These are phyloP conservation scores for Leccinum longicurvipes DNA, from an alignment of 768 basidiomycete genomes.

Conservation along the genomic window DNA sequence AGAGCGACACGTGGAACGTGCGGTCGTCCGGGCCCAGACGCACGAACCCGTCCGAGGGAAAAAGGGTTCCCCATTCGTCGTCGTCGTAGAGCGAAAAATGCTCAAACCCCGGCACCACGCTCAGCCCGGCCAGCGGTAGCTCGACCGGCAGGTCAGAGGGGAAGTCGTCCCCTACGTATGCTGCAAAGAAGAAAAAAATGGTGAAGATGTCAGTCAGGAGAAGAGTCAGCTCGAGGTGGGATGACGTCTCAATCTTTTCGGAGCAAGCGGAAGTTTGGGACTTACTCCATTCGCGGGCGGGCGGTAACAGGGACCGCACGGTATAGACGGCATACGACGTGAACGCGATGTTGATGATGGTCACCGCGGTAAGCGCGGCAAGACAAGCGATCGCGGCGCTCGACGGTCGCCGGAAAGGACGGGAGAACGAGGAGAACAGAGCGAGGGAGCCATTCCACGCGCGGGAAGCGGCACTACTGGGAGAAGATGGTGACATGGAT, in stretches of 20 bases:
- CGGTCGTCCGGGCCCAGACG: slow-evolving; percentile 33
- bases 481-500: not conserved
- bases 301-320: slow-evolving; percentile 11
- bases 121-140: slow-evolving; percentile 29
- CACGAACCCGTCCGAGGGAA: slow-evolving; percentile 33
- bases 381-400: slow-evolving; percentile 11
- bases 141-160: slow-evolving; percentile 32
- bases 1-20: slow-evolving; percentile 37
- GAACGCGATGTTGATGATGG: slow-evolving; percentile 20
- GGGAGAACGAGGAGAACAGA: not conserved
- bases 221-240: not conserved
- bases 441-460: not conserved
- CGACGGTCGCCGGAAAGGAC: not conserved
- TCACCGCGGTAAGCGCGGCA: slow-evolving; percentile 19
- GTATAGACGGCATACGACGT: slow-evolving; percentile 19
- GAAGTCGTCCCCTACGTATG: slow-evolving; percentile 30
- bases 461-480: not conserved
- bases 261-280: not conserved
- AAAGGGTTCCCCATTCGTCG: slow-evolving; percentile 36
- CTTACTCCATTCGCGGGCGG: slow-evolving; percentile 25
- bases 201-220: not conserved
- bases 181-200: no score
- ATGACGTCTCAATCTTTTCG: not conserved
- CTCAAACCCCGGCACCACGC: slow-evolving; percentile 20
- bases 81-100: slow-evolving; percentile 34